Evolutionary conservation across 1,139 yeast species (phyloP).

Genomic region (Candida tropicalis): DNA sequence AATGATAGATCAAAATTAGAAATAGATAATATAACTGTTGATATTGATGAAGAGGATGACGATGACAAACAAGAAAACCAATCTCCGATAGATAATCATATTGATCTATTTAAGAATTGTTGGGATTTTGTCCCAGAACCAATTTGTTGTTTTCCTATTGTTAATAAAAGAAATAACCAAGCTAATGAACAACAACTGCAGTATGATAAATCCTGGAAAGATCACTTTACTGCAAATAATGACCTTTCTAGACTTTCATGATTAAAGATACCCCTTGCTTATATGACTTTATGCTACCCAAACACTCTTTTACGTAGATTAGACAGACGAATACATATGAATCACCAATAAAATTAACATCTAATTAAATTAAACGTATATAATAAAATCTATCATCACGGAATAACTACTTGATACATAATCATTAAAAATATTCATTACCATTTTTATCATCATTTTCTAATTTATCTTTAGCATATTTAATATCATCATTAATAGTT

Average conservation of each 20-base stretch:
- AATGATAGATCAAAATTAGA: neutral
- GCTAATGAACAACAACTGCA: neutral
- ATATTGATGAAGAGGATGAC: neutral
- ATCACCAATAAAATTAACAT: too few relatives aligned
- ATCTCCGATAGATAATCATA: neutral
- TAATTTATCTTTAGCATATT: slow-evolving; percentile 59
- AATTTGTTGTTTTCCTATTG: slow-evolving; percentile 4
- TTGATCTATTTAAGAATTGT: neutral
- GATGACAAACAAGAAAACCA: neutral
- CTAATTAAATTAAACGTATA: too few relatives aligned
- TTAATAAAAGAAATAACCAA: neutral
- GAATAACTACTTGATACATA: too few relatives aligned
- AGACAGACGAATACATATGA: too few relatives aligned
- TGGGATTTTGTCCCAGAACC: slow-evolving; percentile 7
- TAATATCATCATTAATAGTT: slow-evolving; percentile 82
- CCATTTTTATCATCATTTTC: slow-evolving; percentile 17
- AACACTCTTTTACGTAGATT: too few relatives aligned
- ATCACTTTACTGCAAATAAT: neutral
- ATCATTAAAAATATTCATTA: slow-evolving; percentile 3
- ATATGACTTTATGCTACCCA: too few relatives aligned
- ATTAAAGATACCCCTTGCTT: neutral
- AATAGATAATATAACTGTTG: neutral
- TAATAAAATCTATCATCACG: too few relatives aligned
- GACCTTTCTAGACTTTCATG: neutral
- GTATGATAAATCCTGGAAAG: neutral